A percentile compares a stretch with the other conserved stretches of the same genome.
phyloP scores from a whole-genome alignment of 2,329 filamentous ascomycete genomes.

The Botrytis fabae region DNA sequence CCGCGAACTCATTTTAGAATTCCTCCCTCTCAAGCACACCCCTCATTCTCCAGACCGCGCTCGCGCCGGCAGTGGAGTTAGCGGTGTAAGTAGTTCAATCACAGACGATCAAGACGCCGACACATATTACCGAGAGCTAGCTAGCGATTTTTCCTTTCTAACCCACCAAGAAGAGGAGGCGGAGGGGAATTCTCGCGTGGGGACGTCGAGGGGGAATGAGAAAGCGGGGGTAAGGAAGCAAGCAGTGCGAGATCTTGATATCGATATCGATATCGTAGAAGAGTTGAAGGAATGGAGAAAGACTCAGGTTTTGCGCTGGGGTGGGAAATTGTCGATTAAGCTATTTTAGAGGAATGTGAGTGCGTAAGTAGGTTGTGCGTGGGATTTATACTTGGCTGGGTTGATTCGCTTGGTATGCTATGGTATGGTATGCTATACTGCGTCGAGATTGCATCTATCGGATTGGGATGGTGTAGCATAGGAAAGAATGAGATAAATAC shows the following conservation, averaged over 20 bases:
- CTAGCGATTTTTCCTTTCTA: slow-evolving; percentile 39
- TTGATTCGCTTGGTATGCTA: neutral
- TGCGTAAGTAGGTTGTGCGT: neutral
- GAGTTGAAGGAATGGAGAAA: slow-evolving; percentile 29
- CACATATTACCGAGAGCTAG: slow-evolving; percentile 26
- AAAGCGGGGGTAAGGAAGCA: neutral
- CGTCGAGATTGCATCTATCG: no score
- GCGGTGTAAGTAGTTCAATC: slow-evolving; percentile 22
- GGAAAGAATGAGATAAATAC: neutral
- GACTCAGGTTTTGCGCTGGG: slow-evolving; percentile 26
- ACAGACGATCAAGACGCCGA: slow-evolving; percentile 37
- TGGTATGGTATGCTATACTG: neutral
- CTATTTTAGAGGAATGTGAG: neutral
- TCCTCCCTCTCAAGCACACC: slow-evolving; percentile 39
- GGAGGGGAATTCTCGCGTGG: neutral
- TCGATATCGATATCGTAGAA: slow-evolving; percentile 30
- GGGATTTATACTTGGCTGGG: neutral
- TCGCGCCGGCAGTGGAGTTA: neutral
- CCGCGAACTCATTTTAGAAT: slow-evolving; percentile 55
- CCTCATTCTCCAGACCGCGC: neutral
- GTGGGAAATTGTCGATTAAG: slow-evolving; percentile 27
- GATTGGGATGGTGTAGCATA: neutral
- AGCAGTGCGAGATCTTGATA: slow-evolving; percentile 18
- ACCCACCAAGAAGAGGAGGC: neutral
- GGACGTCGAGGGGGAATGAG: no score